Base-by-base conservation (phyloP, 2,329 filamentous ascomycete species). In the Cyanodermella asteris region DNA sequence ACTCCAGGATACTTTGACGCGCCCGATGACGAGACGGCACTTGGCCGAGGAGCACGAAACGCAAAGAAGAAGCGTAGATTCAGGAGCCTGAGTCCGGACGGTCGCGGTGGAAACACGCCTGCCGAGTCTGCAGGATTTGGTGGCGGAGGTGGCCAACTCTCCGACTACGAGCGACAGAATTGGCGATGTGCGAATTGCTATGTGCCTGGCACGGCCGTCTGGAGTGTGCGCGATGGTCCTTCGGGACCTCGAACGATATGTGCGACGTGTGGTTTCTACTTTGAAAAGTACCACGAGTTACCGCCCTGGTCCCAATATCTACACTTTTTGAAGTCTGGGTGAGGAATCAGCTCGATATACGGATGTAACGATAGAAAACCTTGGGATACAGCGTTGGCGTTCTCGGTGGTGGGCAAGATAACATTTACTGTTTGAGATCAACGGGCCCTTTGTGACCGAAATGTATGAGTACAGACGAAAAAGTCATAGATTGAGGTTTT, bases 191-290 rank as follows among this genome's bases (percentile, higher is more conserved):
- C 59, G 22, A 84, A 94, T 48, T 97, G 87, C 47, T 61, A 62
- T 31, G 69, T 93, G 17, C 84, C 76, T 69, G 87, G 84, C 10
- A 72, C 72, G 24, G 75, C 80, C 15, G 80, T 93, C 6, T 97
- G 87, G 87, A 82, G 78, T 24, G 84, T 94, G 3, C 62, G 87
- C 38, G 82, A 94, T 50, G 87, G 87, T 13, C 87, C 87, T 9
- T 59, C 65, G 27, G 84, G 82, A 27, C 64, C 76, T 34, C 73
- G 77, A 76, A 74, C 77, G 16, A 65, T 94, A 4, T 94, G 84
- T 54, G 76, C 82, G 49, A 93, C 91, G 45, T 94, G 84, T 45
- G 84, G 81, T 28, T 72, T 82, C 37, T 53, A 84, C 12, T 93
- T 76, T 45, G 84, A 93, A 50, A 72, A 80, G 27, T 77, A 90